phyloP scores from a whole-genome alignment of 2,329 filamentous ascomycete genomes.

The Emergomyces pasteurianus region DNA sequence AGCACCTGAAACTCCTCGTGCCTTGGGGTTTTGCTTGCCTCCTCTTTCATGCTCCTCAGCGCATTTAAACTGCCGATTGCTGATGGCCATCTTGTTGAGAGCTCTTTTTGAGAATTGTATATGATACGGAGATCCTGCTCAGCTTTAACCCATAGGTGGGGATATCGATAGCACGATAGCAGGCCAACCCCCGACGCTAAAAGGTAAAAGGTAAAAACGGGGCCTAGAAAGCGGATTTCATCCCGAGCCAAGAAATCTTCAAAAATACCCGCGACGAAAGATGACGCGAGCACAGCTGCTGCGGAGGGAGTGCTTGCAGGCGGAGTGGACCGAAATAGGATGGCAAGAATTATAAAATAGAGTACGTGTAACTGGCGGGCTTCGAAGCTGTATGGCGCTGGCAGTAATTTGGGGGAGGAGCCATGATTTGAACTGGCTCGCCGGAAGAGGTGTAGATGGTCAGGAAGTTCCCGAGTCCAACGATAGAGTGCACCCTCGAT shows the following conservation, averaged over 20 bases:
- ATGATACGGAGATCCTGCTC: conserved; percentile 15
- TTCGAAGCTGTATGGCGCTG: conserved; percentile 25
- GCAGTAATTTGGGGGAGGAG: conserved; percentile 5
- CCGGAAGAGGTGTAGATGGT: conserved; percentile 17
- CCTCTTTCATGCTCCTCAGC: conserved; percentile 16
- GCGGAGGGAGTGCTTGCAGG: conserved; percentile 21
- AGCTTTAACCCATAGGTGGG: conserved; percentile 14
- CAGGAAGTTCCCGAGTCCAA: conserved; percentile 27
- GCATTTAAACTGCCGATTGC: conserved; percentile 17
- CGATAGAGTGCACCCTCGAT: conserved; percentile 20
- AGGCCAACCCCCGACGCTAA: conserved; percentile 29
- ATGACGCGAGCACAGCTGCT: conserved; percentile 30
- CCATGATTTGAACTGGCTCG: conserved; percentile 6
- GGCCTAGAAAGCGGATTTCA: conserved; percentile 31
- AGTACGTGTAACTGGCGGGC: conserved; percentile 27
- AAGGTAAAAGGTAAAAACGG: conserved; percentile 34
- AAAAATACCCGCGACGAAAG: conserved; percentile 32
- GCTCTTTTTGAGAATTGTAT: conserved; percentile 16
- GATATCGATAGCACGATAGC: conserved; percentile 24
- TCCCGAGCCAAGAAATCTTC: conserved; percentile 35
- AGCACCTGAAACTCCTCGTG: conserved; percentile 8
- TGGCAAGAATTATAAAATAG: conserved; percentile 31
- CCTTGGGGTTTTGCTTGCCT: conserved; percentile 7
- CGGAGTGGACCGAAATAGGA: conserved; percentile 26
- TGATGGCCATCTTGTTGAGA: conserved; percentile 20